phyloP scores from a whole-genome alignment of 345 rosid species.

The Excoecaria cochinchinensis region DNA sequence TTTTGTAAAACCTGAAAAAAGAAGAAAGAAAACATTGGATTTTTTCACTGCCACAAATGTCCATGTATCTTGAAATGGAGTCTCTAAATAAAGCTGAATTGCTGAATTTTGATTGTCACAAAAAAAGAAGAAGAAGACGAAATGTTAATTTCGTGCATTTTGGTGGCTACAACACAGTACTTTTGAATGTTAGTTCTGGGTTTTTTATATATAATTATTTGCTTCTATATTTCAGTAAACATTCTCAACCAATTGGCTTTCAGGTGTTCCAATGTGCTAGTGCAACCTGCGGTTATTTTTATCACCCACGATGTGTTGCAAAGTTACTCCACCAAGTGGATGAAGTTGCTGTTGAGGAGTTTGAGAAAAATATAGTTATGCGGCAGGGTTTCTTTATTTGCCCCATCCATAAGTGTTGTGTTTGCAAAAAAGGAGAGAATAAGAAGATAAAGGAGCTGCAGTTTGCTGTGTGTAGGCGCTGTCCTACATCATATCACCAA shows the following conservation, averaged over 20 bases:
- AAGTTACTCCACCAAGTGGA: slow-evolving; percentile 48
- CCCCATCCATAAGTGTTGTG: slow-evolving; percentile 78
- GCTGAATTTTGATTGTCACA: no score
- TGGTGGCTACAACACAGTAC: no score
- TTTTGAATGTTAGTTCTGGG: not conserved
- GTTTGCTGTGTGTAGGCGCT: slow-evolving; percentile 89
- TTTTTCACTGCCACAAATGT: no score
- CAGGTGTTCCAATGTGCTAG: slow-evolving; percentile 82
- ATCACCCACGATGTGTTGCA: slow-evolving; percentile 82
- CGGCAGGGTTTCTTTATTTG: slow-evolving; percentile 66
- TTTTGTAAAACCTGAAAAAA: no score
- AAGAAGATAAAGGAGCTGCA: slow-evolving; percentile 57
- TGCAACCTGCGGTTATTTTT: slow-evolving; percentile 88
- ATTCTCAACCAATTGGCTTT: not conserved
- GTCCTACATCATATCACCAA: slow-evolving; percentile 84
- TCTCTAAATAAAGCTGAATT: no score
- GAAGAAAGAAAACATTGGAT: no score
- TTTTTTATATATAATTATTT: not conserved
- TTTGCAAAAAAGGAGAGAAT: slow-evolving; percentile 66
- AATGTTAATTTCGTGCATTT: no score
- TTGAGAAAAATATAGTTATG: slow-evolving; percentile 48
- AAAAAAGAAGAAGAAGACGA: not conserved
- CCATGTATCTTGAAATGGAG: no score
- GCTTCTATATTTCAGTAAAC: not conserved
- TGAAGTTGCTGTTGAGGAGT: slow-evolving; percentile 49